Evolutionary conservation across 2,329 filamentous ascomycete genomes (phyloP), one percentile per base, ranked within the genome.

Genomic region (Colletotrichum australisinense): DNA sequence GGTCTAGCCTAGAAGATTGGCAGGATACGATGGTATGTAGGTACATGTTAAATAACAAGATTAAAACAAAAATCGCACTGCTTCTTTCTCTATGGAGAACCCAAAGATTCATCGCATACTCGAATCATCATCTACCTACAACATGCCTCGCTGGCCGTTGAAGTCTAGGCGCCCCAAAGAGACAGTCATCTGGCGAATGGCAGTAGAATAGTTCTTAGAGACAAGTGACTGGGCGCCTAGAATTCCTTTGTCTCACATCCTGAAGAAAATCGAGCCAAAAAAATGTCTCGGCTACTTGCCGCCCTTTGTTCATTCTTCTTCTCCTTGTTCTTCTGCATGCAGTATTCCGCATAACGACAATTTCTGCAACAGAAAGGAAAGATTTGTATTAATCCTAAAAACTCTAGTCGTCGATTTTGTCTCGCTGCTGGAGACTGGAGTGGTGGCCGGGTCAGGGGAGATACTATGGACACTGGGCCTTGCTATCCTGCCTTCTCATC

Each of bases 311-410:
- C 14, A 3, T 38, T 38, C 35, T 38, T 38, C 35, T 38, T 16
- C 35, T 38, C 14, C 38, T 42, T 16, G 1, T 42, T 42, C 14
- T 16, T 42, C 38, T 42, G 38, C 38, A 42, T 16, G 16, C 16
- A 16, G 14, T 42, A 42, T 42, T 38, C 38, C 14, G 14, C 4
- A 42, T 14, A 7, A 42, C 14, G 38, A 16, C 5, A 42, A 3
- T 7, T 42, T 53, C 22, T 16, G 26, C 38, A 57, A 16, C 22
- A 38, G 12, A 19, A 42, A 42, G 16, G 30, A 32, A 63, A 52
- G 28, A 56, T 19, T 65, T 66, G 32, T 65, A 73, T 73, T 73
- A 71, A 66, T 73, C 60, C 59, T 65, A 49, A 57, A 57, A 19
- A 63, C 52, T 69, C 52, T 58, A 28, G 22, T 38, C 46, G 19